Conservation (phyloP, 2,329 filamentous ascomycete genomes). For the Fusarium papillatum region DNA sequence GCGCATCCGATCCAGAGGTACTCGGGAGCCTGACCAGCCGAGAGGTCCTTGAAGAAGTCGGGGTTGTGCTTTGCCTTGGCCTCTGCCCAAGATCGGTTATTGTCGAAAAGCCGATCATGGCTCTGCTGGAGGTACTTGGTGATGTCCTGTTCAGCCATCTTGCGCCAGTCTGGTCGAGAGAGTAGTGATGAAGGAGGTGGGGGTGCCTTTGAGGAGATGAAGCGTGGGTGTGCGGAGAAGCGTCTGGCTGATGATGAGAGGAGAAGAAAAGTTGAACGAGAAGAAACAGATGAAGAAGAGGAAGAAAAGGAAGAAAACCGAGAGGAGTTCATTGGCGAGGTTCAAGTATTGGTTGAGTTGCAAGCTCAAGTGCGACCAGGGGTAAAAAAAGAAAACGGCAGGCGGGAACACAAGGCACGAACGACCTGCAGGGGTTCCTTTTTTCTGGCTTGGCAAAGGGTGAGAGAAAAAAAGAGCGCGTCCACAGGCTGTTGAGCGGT, state of each 20-base stretch:
- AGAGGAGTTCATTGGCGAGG: conserved; percentile 42
- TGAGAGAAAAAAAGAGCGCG: background rate
- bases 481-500: background rate
- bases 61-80: conserved; percentile 71
- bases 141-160: conserved; percentile 58
- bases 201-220: conserved; percentile 19
- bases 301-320: conserved; percentile 33
- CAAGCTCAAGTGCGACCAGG: conserved; percentile 6
- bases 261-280: background rate
- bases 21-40: conserved; percentile 75
- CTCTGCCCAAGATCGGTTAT: conserved; percentile 76
- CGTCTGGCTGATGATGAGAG: background rate
- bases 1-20: conserved; percentile 93
- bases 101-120: conserved; percentile 77
- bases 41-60: conserved; percentile 74
- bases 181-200: conserved; percentile 19
- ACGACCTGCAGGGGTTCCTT: conserved; percentile 24
- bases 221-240: conserved; percentile 18
- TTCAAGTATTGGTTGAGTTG: conserved; percentile 22
- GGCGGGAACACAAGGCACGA: conserved; percentile 7
- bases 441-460: background rate
- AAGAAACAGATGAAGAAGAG: conserved; percentile 20
- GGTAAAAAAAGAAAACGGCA: conserved; percentile 12
- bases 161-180: conserved; percentile 38
- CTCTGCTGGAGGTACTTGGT: conserved; percentile 70